Conservation (phyloP, 148 eudicot genomes). For the Persicaria maculosa region DNA sequence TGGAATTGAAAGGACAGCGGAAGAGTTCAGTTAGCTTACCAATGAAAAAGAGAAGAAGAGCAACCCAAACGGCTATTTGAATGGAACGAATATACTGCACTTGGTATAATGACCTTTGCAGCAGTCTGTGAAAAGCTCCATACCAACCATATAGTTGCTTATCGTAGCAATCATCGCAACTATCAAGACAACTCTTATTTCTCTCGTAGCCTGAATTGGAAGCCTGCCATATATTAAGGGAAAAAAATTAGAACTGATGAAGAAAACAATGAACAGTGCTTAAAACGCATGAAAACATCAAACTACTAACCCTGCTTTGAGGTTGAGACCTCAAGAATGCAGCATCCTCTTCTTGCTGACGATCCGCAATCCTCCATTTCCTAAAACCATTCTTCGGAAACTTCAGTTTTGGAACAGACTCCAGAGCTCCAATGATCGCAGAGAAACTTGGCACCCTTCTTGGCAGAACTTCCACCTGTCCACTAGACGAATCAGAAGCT, state of each 20-base stretch:
- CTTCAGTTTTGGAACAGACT: conserved; percentile 42
- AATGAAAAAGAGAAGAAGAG: conserved; percentile 40
- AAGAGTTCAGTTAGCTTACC: conserved; percentile 39
- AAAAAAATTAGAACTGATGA: neutral
- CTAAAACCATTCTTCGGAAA: conserved; percentile 62
- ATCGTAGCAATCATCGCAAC: conserved; percentile 51
- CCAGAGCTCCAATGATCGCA: conserved; percentile 49
- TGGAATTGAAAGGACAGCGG: neutral
- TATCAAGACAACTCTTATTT: conserved; percentile 59
- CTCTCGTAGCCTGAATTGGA: conserved; percentile 38
- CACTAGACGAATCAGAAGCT: conserved; percentile 26
- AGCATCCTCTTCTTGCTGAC: conserved; percentile 39
- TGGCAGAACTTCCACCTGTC: conserved; percentile 37
- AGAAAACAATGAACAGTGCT: neutral
- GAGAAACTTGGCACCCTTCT: conserved; percentile 62
- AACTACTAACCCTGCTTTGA: conserved; percentile 33
- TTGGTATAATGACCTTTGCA: conserved; percentile 77
- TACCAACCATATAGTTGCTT: conserved; percentile 76
- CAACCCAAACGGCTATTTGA: conserved; percentile 36
- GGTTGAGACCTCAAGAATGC: conserved; percentile 38
- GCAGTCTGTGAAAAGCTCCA: conserved; percentile 65
- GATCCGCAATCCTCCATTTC: conserved; percentile 53
- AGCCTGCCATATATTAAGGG: conserved; percentile 28
- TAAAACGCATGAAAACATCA: neutral
- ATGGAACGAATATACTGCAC: conserved; percentile 60